phyloP scores from a whole-genome alignment of 1,284 basidiomycete genomes.

The Cryptococcus sp. region DNA sequence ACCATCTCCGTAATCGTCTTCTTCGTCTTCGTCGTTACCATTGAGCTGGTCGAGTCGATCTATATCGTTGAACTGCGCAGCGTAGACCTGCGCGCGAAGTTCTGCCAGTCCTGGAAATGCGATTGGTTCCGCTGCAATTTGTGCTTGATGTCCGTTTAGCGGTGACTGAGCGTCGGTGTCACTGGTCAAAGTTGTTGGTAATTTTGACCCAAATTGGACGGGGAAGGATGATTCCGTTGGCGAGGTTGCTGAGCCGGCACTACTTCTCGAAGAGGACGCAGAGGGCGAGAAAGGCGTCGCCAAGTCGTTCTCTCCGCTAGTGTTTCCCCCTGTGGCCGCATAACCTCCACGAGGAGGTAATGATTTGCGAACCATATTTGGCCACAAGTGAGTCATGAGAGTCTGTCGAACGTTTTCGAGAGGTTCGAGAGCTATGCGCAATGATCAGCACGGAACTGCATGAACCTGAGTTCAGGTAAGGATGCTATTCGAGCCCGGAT shows the following conservation, averaged over 20 bases:
- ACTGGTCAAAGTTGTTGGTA: neutral
- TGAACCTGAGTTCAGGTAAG: too few species aligned
- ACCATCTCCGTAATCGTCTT: slow-evolving; percentile 6
- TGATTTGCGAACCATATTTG: slow-evolving; percentile 38
- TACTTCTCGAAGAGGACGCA: neutral
- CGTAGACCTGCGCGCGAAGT: slow-evolving; percentile 16
- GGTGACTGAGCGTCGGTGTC: too few species aligned
- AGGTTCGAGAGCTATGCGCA: slow-evolving; percentile 30
- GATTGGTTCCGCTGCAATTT: neutral
- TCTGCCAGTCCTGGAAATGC: slow-evolving; percentile 26
- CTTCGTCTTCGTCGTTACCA: slow-evolving; percentile 14
- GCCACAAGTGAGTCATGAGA: slow-evolving; percentile 51
- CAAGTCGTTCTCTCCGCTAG: neutral
- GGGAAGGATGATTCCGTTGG: slow-evolving; percentile 5
- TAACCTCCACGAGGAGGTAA: neutral
- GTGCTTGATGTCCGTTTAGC: neutral
- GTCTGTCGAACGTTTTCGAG: slow-evolving; percentile 44
- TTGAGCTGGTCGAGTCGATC: slow-evolving; percentile 13
- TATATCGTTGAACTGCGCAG: slow-evolving; percentile 14
- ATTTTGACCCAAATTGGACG: neutral
- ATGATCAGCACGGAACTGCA: neutral
- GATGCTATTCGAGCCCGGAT: too few species aligned
- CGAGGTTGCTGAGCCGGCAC: too few species aligned
- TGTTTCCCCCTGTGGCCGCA: too few species aligned
- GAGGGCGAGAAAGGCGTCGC: neutral